Base-by-base conservation (phyloP, 2,329 filamentous ascomycete genomes). In the Colletotrichum neosansevieriae region DNA sequence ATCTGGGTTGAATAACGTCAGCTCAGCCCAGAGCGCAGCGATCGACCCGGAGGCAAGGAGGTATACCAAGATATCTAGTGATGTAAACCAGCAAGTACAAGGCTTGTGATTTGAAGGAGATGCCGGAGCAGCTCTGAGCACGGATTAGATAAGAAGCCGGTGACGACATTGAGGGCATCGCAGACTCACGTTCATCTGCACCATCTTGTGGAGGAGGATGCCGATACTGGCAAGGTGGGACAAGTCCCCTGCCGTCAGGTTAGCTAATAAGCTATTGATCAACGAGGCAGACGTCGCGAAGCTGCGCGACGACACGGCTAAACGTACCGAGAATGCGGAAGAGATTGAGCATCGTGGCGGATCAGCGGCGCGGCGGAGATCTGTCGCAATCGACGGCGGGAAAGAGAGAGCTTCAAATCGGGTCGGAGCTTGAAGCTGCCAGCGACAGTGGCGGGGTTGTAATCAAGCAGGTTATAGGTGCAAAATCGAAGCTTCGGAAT, bases 71-170 rank as follows among this genome's bases (percentile, higher is more conserved):
- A 81, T 99, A 99, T 77, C 96, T 89, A 71, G 94, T 97, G 49
- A 97, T 79, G 81, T 99, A 99, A 75, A 99, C 96, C 50, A 97
- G 84, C 73, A 98, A 85, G 82, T 99, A 99, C 65, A 99, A 88
- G 58, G 91, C 93, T 86, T 99, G 96, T 70, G 95, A 98, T 81
- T 99, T 99, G 88, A 99, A 98, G 15, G 96, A 99, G 81, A 99
- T 95, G 75, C 96, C 96, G 47, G 95, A 91, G 79, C 94, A 97
- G 85, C 94, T 98, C 95, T 98, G 78, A n/a, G 9, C 24, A 34
- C 12, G 13, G 36, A 71, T 74, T 56, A 73, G 71, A 53, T 29
- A 47, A 58, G 51, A 32, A 15, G 9, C 45, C 19, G 42, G 40
- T 59, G 66, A 66, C 50, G 34, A 19, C 36, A 51, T 50, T n/a